These are phyloP conservation scores for Aspergillus fructus DNA, from an alignment of 2,329 filamentous ascomycete species.

Conservation along the genomic window DNA sequence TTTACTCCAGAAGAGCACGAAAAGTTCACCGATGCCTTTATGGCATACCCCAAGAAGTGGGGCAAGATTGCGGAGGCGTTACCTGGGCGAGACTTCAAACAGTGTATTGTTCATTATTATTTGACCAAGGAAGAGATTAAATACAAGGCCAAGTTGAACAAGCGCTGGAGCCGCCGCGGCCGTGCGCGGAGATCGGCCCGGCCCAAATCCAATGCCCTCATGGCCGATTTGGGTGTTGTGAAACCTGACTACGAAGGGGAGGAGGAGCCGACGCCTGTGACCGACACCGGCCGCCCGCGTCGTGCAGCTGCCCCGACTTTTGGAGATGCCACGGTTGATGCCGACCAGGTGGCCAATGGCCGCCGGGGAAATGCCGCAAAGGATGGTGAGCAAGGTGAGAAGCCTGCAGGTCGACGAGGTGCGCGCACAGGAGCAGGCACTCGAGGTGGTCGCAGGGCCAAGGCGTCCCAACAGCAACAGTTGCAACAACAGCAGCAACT, in stretches of 20 bases:
- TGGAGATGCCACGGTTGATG: slow-evolving; percentile 39
- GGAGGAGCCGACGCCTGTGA: slow-evolving; percentile 45
- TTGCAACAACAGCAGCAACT: slow-evolving; percentile 19
- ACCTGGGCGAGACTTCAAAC: slow-evolving; percentile 47
- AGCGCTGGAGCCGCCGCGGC: slow-evolving; percentile 45
- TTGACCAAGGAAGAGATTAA: slow-evolving; percentile 51
- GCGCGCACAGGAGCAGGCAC: slow-evolving; percentile 32
- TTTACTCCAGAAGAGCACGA: slow-evolving; percentile 49
- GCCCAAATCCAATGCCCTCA: slow-evolving; percentile 49
- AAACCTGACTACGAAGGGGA: slow-evolving; percentile 46
- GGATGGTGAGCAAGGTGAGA: slow-evolving; percentile 38
- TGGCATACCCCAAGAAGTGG: slow-evolving; percentile 51
- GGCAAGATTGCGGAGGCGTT: slow-evolving; percentile 51
- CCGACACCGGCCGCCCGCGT: slow-evolving; percentile 50
- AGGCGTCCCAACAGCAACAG: slow-evolving; percentile 31
- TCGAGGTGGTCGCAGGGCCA: slow-evolving; percentile 37
- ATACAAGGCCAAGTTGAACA: slow-evolving; percentile 51
- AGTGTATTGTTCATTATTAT: slow-evolving; percentile 53
- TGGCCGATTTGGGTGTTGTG: slow-evolving; percentile 46
- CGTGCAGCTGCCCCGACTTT: slow-evolving; percentile 53
- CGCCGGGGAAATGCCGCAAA: slow-evolving; percentile 35
- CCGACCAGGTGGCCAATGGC: slow-evolving; percentile 28
- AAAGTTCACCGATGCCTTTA: slow-evolving; percentile 48
- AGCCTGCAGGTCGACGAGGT: slow-evolving; percentile 33
- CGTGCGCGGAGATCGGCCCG: slow-evolving; percentile 38